These are phyloP conservation scores for Malassezia obtusa DNA, from an alignment of 1,284 basidiomycete species.

Conservation along the genomic window DNA sequence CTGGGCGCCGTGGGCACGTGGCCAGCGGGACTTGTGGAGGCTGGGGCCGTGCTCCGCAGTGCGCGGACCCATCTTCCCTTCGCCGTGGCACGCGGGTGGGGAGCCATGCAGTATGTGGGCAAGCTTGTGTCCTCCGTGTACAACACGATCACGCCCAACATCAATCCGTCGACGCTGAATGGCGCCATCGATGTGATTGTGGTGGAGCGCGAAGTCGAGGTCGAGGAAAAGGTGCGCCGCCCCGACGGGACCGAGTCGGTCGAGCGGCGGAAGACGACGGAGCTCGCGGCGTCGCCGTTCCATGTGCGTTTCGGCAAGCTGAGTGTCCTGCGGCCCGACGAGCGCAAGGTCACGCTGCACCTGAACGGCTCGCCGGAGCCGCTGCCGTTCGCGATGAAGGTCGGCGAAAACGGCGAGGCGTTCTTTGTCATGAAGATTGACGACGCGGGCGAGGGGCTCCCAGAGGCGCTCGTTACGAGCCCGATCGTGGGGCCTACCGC, in stretches of 20 bases:
- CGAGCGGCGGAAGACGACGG: conserved; percentile 40
- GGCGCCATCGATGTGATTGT: conserved; percentile 49
- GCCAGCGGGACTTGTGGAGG: conserved; percentile 4
- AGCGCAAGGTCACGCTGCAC: conserved; percentile 63
- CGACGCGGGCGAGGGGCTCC: conserved; percentile 57
- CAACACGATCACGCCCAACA: conserved; percentile 48
- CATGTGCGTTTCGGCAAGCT: conserved; percentile 98
- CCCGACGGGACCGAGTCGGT: conserved; percentile 22
- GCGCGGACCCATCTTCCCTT: too few relatives aligned
- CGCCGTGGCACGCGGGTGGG: not conserved
- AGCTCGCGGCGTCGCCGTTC: conserved; percentile 85
- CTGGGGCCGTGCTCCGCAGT: conserved; percentile 12
- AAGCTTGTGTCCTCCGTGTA: conserved; percentile 46
- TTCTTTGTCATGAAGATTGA: conserved; percentile 99
- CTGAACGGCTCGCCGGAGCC: conserved; percentile 49
- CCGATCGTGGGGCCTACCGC: conserved; percentile 52
- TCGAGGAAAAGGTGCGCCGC: conserved; percentile 53
- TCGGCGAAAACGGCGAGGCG: conserved; percentile 94
- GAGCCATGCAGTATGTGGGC: conserved; percentile 46
- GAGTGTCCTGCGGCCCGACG: conserved; percentile 83
- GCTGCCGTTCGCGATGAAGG: conserved; percentile 94
- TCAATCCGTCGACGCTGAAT: conserved; percentile 47
- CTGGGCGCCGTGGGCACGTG: conserved; percentile 6
- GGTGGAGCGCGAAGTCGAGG: conserved; percentile 51
- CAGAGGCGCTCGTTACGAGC: conserved; percentile 84